phyloP scores from a whole-genome alignment of 164 flowering plant species.

The Dillenia turbinata region DNA sequence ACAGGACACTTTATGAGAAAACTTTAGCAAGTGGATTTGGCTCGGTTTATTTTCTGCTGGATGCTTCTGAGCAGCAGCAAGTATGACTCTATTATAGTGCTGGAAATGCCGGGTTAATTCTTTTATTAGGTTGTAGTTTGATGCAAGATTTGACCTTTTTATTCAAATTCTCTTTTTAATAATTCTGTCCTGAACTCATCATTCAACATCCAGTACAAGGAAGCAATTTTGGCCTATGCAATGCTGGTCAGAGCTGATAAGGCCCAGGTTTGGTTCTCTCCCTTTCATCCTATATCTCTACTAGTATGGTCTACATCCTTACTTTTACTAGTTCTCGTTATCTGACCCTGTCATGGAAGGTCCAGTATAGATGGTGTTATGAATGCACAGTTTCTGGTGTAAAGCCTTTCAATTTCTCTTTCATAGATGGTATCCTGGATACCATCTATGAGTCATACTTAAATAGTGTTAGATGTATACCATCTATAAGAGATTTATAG shows the following conservation, averaged over 20 bases:
- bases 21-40: slow-evolving; percentile 97
- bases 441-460: no score
- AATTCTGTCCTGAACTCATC: background rate
- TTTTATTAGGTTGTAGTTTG: no score
- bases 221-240: slow-evolving; percentile 81
- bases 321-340: background rate
- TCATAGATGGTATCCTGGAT: background rate
- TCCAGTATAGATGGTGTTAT: background rate
- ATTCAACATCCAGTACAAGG: slow-evolving; percentile 72
- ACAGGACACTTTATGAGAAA: slow-evolving; percentile 90
- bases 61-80: slow-evolving; percentile 97
- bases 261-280: slow-evolving; percentile 40
- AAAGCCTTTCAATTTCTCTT: background rate
- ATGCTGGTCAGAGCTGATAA: slow-evolving; percentile 53
- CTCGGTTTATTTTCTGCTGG: slow-evolving; percentile 85
- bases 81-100: slow-evolving; percentile 33
- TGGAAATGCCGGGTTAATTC: no score
- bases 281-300: background rate
- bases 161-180: background rate
- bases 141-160: no score
- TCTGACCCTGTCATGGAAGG: background rate
- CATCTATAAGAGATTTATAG: no score
- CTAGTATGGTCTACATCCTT: background rate
- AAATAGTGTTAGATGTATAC: no score
- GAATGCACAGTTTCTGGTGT: no score